Evolutionary conservation across 2,329 filamentous ascomycete genomes (phyloP).

Genomic region (Botrytis tulipae): DNA sequence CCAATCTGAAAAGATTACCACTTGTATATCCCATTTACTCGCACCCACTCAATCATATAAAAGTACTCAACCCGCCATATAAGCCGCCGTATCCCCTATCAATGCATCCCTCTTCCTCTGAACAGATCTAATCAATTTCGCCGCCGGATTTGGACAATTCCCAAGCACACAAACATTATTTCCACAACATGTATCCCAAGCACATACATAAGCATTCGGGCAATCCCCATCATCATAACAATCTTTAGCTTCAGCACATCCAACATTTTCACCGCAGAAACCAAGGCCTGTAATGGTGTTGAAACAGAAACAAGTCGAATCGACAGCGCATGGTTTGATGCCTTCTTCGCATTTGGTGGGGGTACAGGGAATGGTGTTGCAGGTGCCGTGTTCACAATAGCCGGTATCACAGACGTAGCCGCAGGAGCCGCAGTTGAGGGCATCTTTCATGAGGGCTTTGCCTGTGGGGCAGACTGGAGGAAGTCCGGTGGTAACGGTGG

Average conservation of each 20-base stretch:
- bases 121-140: background rate
- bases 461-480: slow-evolving; percentile 1
- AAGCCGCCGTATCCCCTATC: slow-evolving; percentile 14
- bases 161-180: slow-evolving; percentile 18
- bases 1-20: background rate
- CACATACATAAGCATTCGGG: slow-evolving; percentile 16
- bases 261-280: slow-evolving; percentile 15
- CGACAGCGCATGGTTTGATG: slow-evolving; percentile 13
- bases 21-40: background rate
- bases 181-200: slow-evolving; percentile 19
- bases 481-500: slow-evolving; percentile 8
- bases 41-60: background rate
- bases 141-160: slow-evolving; percentile 16
- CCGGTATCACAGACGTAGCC: slow-evolving; percentile 16
- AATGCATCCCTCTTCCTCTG: slow-evolving; percentile 5
- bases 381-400: slow-evolving; percentile 19
- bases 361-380: slow-evolving; percentile 1
- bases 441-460: slow-evolving; percentile 14
- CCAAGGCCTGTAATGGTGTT: background rate
- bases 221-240: slow-evolving; percentile 19
- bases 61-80: background rate
- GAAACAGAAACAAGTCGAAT: slow-evolving; percentile 16
- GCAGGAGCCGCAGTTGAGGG: slow-evolving; percentile 17
- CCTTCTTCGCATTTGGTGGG: slow-evolving; percentile 12
- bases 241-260: background rate